Evolutionary conservation across 768 basidiomycete genomes (phyloP).

Genomic region (Stropharia rugosoannulata): DNA sequence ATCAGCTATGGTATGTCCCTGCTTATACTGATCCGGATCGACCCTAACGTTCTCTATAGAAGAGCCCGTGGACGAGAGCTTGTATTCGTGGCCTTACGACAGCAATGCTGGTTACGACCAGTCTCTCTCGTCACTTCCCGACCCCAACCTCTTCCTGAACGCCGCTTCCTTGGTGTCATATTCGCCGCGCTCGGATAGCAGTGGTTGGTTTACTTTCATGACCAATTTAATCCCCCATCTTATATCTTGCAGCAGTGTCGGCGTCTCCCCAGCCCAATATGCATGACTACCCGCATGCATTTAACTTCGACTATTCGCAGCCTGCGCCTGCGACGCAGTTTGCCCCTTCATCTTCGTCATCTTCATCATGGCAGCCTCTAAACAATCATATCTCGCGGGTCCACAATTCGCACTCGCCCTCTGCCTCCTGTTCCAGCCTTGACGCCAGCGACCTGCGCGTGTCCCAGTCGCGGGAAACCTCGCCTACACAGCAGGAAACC

Average conservation of each 20-base stretch:
- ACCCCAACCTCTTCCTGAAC: constrained; percentile 16
- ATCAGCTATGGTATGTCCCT: constrained; percentile 11
- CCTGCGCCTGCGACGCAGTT: constrained; percentile 24
- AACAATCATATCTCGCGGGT: constrained; percentile 16
- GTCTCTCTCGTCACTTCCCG: constrained; percentile 17
- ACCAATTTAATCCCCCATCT: background rate
- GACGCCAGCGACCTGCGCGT: constrained; percentile 22
- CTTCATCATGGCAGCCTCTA: constrained; percentile 14
- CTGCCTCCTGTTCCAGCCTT: constrained; percentile 25
- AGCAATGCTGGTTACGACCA: constrained; percentile 19
- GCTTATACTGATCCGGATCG: background rate
- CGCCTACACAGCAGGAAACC: constrained; percentile 24
- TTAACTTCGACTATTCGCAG: constrained; percentile 31
- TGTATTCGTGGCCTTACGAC: constrained; percentile 27
- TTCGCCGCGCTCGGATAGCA: constrained; percentile 32
- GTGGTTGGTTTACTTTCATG: constrained; percentile 21
- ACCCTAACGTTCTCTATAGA: constrained; percentile 11
- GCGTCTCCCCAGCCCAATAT: constrained; percentile 31
- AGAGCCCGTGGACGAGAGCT: constrained; percentile 20
- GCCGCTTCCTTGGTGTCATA: constrained; percentile 27
- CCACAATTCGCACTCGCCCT: constrained; percentile 22
- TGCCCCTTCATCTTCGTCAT: constrained; percentile 16
- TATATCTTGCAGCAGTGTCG: constrained; percentile 15
- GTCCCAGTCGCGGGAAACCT: constrained; percentile 7
- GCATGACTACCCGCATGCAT: constrained; percentile 30